Evolutionary conservation across 2,329 filamentous ascomycete genomes (phyloP).

Genomic region (Byssochlamys sp.): DNA sequence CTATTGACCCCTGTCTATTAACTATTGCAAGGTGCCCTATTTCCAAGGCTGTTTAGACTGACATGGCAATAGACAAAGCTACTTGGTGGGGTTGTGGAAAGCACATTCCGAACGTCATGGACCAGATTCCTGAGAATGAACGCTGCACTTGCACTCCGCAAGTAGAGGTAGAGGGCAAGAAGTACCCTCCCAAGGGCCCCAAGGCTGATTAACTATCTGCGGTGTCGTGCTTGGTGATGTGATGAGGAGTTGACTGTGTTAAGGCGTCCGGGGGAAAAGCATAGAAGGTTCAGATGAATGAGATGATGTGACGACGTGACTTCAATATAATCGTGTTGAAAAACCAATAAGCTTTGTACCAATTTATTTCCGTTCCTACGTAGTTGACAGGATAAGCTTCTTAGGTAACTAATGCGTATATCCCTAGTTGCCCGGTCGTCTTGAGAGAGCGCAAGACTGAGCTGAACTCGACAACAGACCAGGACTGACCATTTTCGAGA

Average conservation of each 20-base stretch:
- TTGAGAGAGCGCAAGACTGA: too few relatives aligned
- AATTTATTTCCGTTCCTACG: background rate
- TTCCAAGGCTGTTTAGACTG: constrained; percentile 3
- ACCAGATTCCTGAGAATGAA: constrained; percentile 46
- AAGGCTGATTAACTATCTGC: constrained; percentile 31
- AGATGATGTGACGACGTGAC: background rate
- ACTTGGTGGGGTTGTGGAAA: constrained; percentile 59
- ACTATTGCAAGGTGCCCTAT: background rate
- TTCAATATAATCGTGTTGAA: background rate
- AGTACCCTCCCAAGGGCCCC: constrained; percentile 56
- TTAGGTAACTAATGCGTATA: too few relatives aligned
- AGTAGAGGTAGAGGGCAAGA: constrained; percentile 50
- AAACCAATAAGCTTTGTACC: background rate
- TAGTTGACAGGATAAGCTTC: too few relatives aligned
- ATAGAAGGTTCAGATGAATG: background rate
- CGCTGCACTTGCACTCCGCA: constrained; percentile 59
- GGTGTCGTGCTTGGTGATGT: constrained; percentile 10
- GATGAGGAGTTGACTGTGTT: constrained; percentile 5
- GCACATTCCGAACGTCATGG: constrained; percentile 55
- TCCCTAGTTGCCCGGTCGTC: too few relatives aligned
- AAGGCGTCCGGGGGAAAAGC: background rate
- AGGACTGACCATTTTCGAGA: too few relatives aligned
- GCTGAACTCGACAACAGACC: too few relatives aligned
- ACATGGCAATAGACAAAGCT: constrained; percentile 40
- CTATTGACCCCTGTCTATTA: too few relatives aligned